Base-by-base conservation (phyloP, 139 green algal species). In the Ettlia oleoabundans region DNA sequence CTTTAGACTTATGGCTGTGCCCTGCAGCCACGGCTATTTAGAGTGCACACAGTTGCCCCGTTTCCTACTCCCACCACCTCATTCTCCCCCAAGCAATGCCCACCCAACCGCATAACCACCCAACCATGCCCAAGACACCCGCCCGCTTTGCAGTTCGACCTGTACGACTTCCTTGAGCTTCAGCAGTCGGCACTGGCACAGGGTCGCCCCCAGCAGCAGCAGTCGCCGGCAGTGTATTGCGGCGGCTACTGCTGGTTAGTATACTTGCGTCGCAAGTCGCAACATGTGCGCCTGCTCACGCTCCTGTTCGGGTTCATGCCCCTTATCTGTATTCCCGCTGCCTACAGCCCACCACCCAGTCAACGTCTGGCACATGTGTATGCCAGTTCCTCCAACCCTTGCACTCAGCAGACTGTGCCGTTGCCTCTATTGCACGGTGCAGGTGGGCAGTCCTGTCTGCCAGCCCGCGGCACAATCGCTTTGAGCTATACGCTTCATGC, bases 91-190 rank as follows among this genome's bases (percentile, higher is more conserved):
- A 58, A 58, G 13, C 47, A 24, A 10, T n/a, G 64, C 64, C 6
- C 67, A n/a, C n/a, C n/a, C n/a, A n/a, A n/a, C 40, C 41, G 4
- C 15, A n/a, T 13, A 38, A 41, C 69, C 69, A 26, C 55, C 21
- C 24, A 19, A 26, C 70, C 42, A 18, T n/a, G n/a, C n/a, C n/a
- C n/a, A n/a, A n/a, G n/a, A n/a, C n/a, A n/a, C n/a, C n/a, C n/a
- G n/a, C n/a, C n/a, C n/a, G n/a, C n/a, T n/a, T n/a, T 41, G 30
- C 68, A 78, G 73, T 80, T 80, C 53, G 73, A 80, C 52, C 73
- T 80, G 35, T 53, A 80, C 26, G 73, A 80, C 28, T 24, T 80
- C 24, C 53, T 80, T 35, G 73, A 80, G 52, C 73, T 80, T 51
- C 52, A 68, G 52, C 53, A 80, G 35, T 51, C 73, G 35, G 73